Percentiles rank a stretch among this genome's conserved stretches.
These are phyloP conservation scores for Mucor racemosus DNA, from an alignment of 371 early-diverging fungal genomes.

Conservation along the genomic window DNA sequence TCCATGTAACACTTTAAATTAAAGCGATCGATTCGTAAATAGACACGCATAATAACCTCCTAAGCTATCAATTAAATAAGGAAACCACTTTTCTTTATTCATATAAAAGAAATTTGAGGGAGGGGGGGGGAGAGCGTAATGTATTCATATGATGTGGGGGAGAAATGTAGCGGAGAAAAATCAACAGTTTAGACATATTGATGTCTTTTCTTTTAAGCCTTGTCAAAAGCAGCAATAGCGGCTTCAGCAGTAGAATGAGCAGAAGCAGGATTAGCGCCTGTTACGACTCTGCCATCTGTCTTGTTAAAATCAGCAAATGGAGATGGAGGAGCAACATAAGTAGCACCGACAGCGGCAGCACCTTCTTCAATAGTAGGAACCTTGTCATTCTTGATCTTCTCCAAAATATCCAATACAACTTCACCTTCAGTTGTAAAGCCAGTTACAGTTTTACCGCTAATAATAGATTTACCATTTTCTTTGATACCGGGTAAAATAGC, in stretches of 20 bases:
- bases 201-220: background rate
- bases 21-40: constrained; percentile 8
- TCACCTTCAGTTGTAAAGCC: constrained; percentile 58
- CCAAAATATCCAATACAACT: constrained; percentile 35
- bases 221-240: constrained; percentile 47
- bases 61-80: constrained; percentile 2
- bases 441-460: constrained; percentile 49
- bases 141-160: constrained; percentile 1
- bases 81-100: background rate
- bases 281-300: constrained; percentile 52
- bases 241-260: constrained; percentile 55
- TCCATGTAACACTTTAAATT: background rate
- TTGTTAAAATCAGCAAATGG: constrained; percentile 53
- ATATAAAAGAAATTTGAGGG: too few relatives aligned
- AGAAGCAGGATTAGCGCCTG: constrained; percentile 59
- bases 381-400: constrained; percentile 37
- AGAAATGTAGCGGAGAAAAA: background rate
- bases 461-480: constrained; percentile 41
- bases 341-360: constrained; percentile 38
- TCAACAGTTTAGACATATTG: too few relatives aligned
- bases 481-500: constrained; percentile 55
- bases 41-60: background rate
- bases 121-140: too few relatives aligned
- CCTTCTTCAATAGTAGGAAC: constrained; percentile 48
- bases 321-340: constrained; percentile 40